phyloP scores from a whole-genome alignment of 2,329 filamentous ascomycete genomes.

The Fusarium denticulatum region DNA sequence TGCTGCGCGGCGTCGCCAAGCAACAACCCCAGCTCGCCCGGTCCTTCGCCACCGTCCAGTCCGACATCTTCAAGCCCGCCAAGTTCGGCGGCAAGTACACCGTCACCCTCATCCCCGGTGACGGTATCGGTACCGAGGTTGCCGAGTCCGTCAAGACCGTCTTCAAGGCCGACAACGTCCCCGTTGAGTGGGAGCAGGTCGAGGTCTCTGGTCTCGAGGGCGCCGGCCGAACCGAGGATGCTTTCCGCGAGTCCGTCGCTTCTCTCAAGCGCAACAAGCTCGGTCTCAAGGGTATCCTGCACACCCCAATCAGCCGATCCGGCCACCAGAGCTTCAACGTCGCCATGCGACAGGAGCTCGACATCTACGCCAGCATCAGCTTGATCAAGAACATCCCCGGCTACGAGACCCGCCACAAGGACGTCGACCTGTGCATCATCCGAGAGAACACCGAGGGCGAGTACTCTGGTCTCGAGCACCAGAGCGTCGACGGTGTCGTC shows the following conservation, averaged over 20 bases:
- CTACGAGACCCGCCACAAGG: constrained; percentile 95
- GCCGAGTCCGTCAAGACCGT: constrained; percentile 98
- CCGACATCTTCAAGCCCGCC: constrained; percentile 98
- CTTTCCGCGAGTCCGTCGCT: constrained; percentile 94
- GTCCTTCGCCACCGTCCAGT: constrained; percentile 82
- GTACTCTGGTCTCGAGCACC: constrained; percentile 98
- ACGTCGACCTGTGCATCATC: constrained; percentile 98
- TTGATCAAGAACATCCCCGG: constrained; percentile 99
- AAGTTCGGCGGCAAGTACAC: constrained; percentile 99
- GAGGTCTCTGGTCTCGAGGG: constrained; percentile 91
- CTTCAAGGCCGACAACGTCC: constrained; percentile 99
- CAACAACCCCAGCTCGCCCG: constrained; percentile 60
- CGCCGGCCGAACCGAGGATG: constrained; percentile 85
- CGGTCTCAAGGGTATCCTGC: constrained; percentile 97
- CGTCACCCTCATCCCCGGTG: constrained; percentile 96
- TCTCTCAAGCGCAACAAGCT: constrained; percentile 99
- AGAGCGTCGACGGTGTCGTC: constrained; percentile 94
- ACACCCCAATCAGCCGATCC: constrained; percentile 95
- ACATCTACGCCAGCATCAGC: constrained; percentile 98
- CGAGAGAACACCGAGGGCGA: constrained; percentile 99
- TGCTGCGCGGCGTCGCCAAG: constrained; percentile 62
- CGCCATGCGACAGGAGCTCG: constrained; percentile 97
- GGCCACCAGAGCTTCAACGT: constrained; percentile 99
- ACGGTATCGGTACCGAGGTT: constrained; percentile 98
- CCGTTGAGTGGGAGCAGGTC: constrained; percentile 98